Evolutionary conservation across 192 early-diverging fungal genomes (phyloP), one percentile per base, ranked within the genome.

Genomic region (Backusella macrospora): DNA sequence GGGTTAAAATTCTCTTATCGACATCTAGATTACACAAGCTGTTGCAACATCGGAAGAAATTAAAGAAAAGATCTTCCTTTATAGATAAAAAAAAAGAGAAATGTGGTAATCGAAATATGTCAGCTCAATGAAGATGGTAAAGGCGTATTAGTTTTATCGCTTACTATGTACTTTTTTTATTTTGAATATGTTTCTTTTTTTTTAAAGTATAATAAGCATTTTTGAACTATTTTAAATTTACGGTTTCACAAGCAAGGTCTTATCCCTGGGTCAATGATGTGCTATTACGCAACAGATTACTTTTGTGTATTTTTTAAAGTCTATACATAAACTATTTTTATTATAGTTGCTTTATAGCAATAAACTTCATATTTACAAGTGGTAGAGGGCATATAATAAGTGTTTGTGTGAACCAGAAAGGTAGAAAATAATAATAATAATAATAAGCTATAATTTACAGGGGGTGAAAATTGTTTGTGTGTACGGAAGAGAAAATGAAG

Each of bases 1-100:
- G 52, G 52, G 12, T 55, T 55, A 55, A 55, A 55, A 26, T 55
- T 55, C 10, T 23, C 52, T 55, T 55, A 55, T 55, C 52, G 10
- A 10, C 21, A 55, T 46, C 45, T 14, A 4, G 12, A 12, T 55
- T 55, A 23, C 52, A 55, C 52, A 55, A 55, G 7, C 18, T 23
- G 9, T 26, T 8, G 1, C 8, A 13, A 26, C 21, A 55, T 26
- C 52, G 52, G 52, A 55, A 55, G 52, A 13, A 55, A 55, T 55
- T 9, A 46, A 10, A 46, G 14, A 46, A 55, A 55, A 55, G 52
- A 21, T 55, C 52, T 12, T 23, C 23, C 14, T 55, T 55, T 1
- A 26, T 55, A 23, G 23, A 3, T 23, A 4, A 18, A 52, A 52
- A 34, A 34, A 0, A 1, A 34, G 29, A 34, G 2, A 34, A 2